Evolutionary conservation across 805 yeast genomes (phyloP).

Genomic region (Sugiyamaella valdiviana): DNA sequence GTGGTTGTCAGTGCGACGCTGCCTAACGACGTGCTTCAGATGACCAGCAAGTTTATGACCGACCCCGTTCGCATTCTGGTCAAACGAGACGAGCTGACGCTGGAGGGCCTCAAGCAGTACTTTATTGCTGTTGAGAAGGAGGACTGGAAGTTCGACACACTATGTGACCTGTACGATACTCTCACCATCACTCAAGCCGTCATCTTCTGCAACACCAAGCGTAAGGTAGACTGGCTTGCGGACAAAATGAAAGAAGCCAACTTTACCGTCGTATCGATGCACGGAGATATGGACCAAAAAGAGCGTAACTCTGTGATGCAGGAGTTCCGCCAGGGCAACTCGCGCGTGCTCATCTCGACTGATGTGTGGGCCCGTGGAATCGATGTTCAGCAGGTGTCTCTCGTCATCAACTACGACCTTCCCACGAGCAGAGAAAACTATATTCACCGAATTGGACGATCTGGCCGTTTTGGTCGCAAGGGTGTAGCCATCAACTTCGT

Average conservation of each 20-base stretch:
- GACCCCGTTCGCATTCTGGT: constrained; percentile 92
- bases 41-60: constrained; percentile 88
- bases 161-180: constrained; percentile 92
- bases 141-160: constrained; percentile 89
- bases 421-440: constrained; percentile 89
- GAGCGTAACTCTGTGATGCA: constrained; percentile 94
- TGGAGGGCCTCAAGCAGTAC: constrained; percentile 94
- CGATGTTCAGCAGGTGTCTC: constrained; percentile 94
- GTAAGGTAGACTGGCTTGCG: constrained; percentile 86
- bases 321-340: constrained; percentile 90
- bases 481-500: constrained; percentile 96
- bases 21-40: constrained; percentile 86
- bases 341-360: constrained; percentile 87
- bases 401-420: constrained; percentile 89
- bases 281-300: constrained; percentile 90
- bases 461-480: constrained; percentile 97
- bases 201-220: constrained; percentile 92
- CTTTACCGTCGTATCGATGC: constrained; percentile 91
- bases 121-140: constrained; percentile 87
- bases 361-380: constrained; percentile 98
- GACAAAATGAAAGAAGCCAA: constrained; percentile 66
- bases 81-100: constrained; percentile 89
- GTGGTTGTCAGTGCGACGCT: constrained; percentile 92
- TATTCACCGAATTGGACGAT: constrained; percentile 96
- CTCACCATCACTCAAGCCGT: constrained; percentile 95